Percentiles rank a stretch among this genome's conserved stretches.
These are phyloP conservation scores for Starmera pachycereana DNA, from an alignment of 805 yeast species.

Conservation along the genomic window DNA sequence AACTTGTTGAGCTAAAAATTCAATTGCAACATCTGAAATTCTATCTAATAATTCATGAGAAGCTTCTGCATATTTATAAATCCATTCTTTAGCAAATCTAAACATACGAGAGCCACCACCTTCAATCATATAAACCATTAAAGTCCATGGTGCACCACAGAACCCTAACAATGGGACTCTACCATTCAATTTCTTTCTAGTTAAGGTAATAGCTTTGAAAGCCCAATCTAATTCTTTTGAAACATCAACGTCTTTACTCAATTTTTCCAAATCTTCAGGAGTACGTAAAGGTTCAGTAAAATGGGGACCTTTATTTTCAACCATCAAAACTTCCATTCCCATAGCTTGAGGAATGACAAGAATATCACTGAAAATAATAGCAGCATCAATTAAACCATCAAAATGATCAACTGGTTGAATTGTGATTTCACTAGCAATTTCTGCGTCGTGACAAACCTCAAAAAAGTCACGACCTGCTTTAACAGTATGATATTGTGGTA, in stretches of 20 bases:
- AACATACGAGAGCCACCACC: constrained; percentile 94
- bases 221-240: constrained; percentile 85
- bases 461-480: constrained; percentile 84
- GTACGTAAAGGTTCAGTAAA: constrained; percentile 80
- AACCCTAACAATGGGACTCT: constrained; percentile 92
- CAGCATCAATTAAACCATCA: constrained; percentile 88
- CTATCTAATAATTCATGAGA: constrained; percentile 63
- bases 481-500: constrained; percentile 83
- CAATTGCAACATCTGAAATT: constrained; percentile 81
- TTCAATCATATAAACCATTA: constrained; percentile 93
- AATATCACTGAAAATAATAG: constrained; percentile 92
- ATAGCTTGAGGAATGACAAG: constrained; percentile 95
- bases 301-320: constrained; percentile 90
- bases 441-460: constrained; percentile 92
- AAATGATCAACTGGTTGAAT: constrained; percentile 91
- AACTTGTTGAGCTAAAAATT: constrained; percentile 88
- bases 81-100: constrained; percentile 87
- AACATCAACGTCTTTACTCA: constrained; percentile 60
- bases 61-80: constrained; percentile 67
- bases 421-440: constrained; percentile 86
- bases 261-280: constrained; percentile 53
- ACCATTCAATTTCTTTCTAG: constrained; percentile 80
- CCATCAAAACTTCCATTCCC: constrained; percentile 92
- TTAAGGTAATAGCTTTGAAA: constrained; percentile 80
- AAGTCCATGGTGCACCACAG: constrained; percentile 97